Evolutionary conservation across 495 filamentous ascomycete species (phyloP).

Genomic region (Sabuloglossum arenarium): DNA sequence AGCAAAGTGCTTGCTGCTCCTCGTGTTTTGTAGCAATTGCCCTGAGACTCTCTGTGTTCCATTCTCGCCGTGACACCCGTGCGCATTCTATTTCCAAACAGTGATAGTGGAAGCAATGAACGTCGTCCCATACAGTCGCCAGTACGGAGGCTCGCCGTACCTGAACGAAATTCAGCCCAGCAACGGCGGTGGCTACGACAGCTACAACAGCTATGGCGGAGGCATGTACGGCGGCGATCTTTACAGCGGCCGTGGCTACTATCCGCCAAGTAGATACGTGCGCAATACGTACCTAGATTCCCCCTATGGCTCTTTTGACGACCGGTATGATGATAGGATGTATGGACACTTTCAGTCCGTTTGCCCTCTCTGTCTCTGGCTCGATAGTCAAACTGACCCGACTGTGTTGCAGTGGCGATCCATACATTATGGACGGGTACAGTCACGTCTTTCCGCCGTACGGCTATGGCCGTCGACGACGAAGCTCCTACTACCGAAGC

Average conservation of each 20-base stretch:
- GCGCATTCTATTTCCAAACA: neutral
- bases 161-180: neutral
- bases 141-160: neutral
- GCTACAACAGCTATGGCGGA: neutral
- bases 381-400: neutral
- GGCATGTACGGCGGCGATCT: neutral
- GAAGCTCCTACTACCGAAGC: neutral
- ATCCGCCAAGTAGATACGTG: neutral
- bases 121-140: neutral
- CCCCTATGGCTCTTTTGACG: neutral
- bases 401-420: neutral
- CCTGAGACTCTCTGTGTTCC: too few species aligned
- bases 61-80: neutral
- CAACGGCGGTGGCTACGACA: neutral
- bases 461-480: neutral
- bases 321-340: neutral
- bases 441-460: neutral
- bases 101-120: neutral
- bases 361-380: neutral
- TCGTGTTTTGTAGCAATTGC: too few species aligned
- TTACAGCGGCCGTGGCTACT: neutral
- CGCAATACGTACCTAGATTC: neutral
- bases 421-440: neutral
- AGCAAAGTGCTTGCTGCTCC: neutral
- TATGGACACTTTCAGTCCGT: neutral